phyloP scores from a whole-genome alignment of 352 stramenopile species.

The Phytophthora syringae region DNA sequence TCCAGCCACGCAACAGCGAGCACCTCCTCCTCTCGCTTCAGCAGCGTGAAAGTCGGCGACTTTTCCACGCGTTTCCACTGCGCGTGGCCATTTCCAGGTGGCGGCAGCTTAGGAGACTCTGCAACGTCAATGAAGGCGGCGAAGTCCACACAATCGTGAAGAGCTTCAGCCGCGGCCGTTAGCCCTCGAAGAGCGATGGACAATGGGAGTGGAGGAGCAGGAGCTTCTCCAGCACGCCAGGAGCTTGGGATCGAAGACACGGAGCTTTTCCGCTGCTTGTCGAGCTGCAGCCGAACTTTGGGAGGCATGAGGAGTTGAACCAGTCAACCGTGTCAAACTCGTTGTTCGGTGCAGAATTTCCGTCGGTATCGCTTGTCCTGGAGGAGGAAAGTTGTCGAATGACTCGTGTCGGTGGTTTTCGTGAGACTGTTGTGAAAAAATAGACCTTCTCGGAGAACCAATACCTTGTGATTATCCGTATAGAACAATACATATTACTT shows the following conservation, averaged over 20 bases:
- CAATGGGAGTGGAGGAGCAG: slow-evolving; percentile 19
- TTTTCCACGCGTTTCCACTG: slow-evolving; percentile 34
- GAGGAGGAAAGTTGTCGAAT: slow-evolving; percentile 15
- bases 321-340: too few species aligned
- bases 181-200: slow-evolving; percentile 19
- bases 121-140: slow-evolving; percentile 20
- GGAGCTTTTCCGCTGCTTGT: slow-evolving; percentile 4
- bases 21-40: slow-evolving; percentile 35
- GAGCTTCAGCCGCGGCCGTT: slow-evolving; percentile 21
- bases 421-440: neutral
- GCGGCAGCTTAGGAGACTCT: slow-evolving; percentile 15
- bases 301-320: too few species aligned
- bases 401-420: neutral
- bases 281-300: slow-evolving; percentile 21
- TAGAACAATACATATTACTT: neutral
- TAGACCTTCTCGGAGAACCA: neutral
- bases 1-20: slow-evolving; percentile 31
- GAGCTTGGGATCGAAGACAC: slow-evolving; percentile 8
- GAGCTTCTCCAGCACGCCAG: slow-evolving; percentile 25
- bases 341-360: neutral
- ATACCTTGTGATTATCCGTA: neutral
- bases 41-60: slow-evolving; percentile 23
- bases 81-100: slow-evolving; percentile 10
- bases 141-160: slow-evolving; percentile 31
- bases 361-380: neutral